Base-by-base conservation (phyloP, 345 rosid genomes). In the Citrus maxima region DNA sequence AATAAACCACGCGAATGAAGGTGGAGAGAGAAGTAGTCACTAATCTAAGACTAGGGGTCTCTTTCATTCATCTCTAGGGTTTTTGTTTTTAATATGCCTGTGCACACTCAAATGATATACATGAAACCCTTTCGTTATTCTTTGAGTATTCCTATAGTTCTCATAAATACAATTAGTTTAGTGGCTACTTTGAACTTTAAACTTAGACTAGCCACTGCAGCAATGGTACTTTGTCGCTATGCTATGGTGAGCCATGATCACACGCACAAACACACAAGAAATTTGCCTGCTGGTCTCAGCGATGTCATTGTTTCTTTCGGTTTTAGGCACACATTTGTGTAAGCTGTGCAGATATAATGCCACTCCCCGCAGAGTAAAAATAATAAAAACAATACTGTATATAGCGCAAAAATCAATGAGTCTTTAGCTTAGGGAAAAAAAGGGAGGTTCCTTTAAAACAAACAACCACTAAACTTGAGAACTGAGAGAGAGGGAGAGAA, bases 21-120 rank as follows among this genome's bases (percentile, higher is more conserved):
- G 46, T 63, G 19, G 62, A 34, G 74, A 42, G 24, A 71, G 30
- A 34, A 67, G 28, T 56, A 37, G 78, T 68, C 16, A 30, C 49
- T 42, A 80, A 70, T 70, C 75, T 69, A 77, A 75, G 73, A 70
- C 72, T 46, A 32, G 59, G 37, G 65, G 80, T 79, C 67, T 19
- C 61, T 77, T 79, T 73, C 79, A 16, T 54, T 19, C 51, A 56
- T 80, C 73, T 71, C 86, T 86, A 88, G 88, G 88, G 87, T 86
- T 85, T 87, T 73, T 49, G 67, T 79, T 70, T 74, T 70, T 16
- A 69, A 78, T 35, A 75, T 30, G 56, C 21, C 21, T 54, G 7
- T 54, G 58, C 22, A 54, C 7, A 18, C 58, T 54, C 7, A 46
- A 46, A 46, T 46, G 51, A 54, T 64, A 64, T n/a, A 82, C 73